Evolutionary conservation across 106 monocot species (phyloP).

Genomic region (Triglochin maritima): DNA sequence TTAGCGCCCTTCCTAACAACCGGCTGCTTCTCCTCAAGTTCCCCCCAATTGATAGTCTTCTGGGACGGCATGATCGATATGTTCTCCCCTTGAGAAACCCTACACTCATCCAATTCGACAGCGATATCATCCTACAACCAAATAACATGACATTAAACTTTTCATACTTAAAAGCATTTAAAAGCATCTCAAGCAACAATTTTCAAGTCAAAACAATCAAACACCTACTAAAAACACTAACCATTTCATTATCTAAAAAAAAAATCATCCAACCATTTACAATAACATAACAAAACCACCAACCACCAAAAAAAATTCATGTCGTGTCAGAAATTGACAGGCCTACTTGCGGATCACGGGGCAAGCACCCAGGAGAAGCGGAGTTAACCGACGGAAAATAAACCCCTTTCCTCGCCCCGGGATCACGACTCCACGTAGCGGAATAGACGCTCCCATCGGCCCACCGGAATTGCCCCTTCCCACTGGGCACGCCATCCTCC

Average conservation of each 20-base stretch:
- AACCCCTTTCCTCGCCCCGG: conserved; percentile 37
- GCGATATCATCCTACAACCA: conserved; percentile 39
- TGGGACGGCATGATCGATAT: conserved; percentile 50
- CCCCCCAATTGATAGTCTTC: conserved; percentile 36
- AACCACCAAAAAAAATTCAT: not conserved
- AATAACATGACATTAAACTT: too few species aligned
- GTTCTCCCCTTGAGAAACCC: conserved; percentile 33
- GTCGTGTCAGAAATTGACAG: conserved; percentile 5
- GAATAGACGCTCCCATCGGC: conserved; percentile 51
- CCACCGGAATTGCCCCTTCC: conserved; percentile 51
- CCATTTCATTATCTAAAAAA: too few species aligned
- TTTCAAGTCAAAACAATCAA: too few species aligned
- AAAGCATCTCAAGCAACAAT: too few species aligned
- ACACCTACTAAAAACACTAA: too few species aligned
- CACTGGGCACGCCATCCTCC: conserved; percentile 51
- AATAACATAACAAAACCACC: not conserved
- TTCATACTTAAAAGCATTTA: too few species aligned
- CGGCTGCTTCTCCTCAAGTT: conserved; percentile 6
- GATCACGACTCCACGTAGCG: conserved; percentile 44
- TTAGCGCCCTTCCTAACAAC: not conserved
- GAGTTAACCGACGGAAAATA: conserved; percentile 64
- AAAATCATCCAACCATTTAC: too few species aligned
- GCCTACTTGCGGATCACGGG: conserved; percentile 46
- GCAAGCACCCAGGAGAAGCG: conserved; percentile 19
- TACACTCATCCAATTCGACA: conserved; percentile 34